A percentile compares a stretch with the other conserved stretches of the same genome.
These are phyloP conservation scores for Coemansia sp. DNA, from an alignment of 192 early-diverging fungal species.

Conservation along the genomic window DNA sequence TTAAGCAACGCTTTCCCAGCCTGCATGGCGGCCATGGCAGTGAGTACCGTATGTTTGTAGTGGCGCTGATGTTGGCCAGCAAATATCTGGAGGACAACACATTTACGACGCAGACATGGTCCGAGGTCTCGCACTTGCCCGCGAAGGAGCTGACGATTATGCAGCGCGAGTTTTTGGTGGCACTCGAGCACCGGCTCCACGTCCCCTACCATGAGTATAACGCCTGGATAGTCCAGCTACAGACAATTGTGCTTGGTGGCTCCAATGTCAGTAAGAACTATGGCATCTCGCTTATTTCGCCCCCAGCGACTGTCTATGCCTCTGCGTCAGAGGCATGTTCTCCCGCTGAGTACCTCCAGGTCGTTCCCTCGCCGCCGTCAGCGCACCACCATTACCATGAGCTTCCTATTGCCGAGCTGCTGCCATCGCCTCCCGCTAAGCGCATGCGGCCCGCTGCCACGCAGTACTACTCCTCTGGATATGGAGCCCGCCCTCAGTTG, in stretches of 20 bases:
- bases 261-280: conserved; percentile 7
- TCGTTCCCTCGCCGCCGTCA: conserved; percentile 42
- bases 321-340: conserved; percentile 6
- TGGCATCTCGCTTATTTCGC: conserved; percentile 9
- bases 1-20: conserved; percentile 36
- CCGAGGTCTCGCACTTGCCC: conserved; percentile 78
- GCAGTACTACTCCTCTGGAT: conserved; percentile 12
- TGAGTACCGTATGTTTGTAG: conserved; percentile 81
- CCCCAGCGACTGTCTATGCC: conserved; percentile 12
- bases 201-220: conserved; percentile 69
- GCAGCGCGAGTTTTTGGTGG: conserved; percentile 83
- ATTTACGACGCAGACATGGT: conserved; percentile 89
- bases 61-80: conserved; percentile 83
- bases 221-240: conserved; percentile 60
- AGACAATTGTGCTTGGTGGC: conserved; percentile 36
- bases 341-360: conserved; percentile 35
- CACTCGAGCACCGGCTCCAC: conserved; percentile 73
- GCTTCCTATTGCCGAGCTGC: conserved; percentile 15
- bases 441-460: conserved; percentile 34
- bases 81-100: conserved; percentile 90
- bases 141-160: conserved; percentile 79
- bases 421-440: conserved; percentile 45
- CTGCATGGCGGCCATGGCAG: conserved; percentile 59
- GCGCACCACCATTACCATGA: conserved; percentile 22
- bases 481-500: conserved; percentile 5